These are phyloP conservation scores for Backusella mclennaniae DNA, from an alignment of 192 early-diverging fungal genomes.

Conservation along the genomic window DNA sequence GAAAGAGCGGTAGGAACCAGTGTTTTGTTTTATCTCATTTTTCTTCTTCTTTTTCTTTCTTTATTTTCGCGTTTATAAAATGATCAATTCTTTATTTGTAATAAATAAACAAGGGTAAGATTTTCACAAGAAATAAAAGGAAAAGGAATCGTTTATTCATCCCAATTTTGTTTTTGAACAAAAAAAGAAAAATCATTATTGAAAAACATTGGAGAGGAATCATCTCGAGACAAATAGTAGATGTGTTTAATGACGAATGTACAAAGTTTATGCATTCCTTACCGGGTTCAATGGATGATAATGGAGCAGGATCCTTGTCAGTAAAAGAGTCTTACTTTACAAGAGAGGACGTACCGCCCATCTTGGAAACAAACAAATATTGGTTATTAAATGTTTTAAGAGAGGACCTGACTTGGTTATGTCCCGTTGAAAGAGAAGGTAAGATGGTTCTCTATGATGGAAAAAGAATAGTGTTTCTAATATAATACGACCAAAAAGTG, in stretches of 20 bases:
- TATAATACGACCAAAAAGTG: constrained; percentile 39
- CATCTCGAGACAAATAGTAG: constrained; percentile 59
- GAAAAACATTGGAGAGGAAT: constrained; percentile 85
- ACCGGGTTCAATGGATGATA: constrained; percentile 34
- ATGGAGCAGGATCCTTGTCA: constrained; percentile 10
- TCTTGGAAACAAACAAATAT: constrained; percentile 61
- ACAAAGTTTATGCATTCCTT: constrained; percentile 46
- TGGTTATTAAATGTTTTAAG: constrained; percentile 69
- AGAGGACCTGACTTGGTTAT: constrained; percentile 72
- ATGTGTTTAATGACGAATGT: constrained; percentile 63
- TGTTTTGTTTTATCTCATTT: background rate
- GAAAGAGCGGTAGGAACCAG: background rate
- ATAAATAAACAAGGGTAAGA: constrained; percentile 61
- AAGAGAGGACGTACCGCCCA: constrained; percentile 59
- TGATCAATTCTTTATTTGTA: constrained; percentile 71
- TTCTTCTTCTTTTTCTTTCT: background rate
- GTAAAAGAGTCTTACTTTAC: constrained; percentile 38
- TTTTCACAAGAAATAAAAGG: background rate
- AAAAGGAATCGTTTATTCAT: constrained; percentile 11
- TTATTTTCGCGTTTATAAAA: constrained; percentile 14
- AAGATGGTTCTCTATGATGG: constrained; percentile 5
- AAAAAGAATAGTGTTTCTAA: background rate
- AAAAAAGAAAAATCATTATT: constrained; percentile 73
- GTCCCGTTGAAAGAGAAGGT: constrained; percentile 76
- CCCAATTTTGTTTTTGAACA: background rate